Evolutionary conservation across 2,329 filamentous ascomycete species (phyloP), one percentile per base, ranked within the genome.

Genomic region (Biscogniauxia mediterranea): DNA sequence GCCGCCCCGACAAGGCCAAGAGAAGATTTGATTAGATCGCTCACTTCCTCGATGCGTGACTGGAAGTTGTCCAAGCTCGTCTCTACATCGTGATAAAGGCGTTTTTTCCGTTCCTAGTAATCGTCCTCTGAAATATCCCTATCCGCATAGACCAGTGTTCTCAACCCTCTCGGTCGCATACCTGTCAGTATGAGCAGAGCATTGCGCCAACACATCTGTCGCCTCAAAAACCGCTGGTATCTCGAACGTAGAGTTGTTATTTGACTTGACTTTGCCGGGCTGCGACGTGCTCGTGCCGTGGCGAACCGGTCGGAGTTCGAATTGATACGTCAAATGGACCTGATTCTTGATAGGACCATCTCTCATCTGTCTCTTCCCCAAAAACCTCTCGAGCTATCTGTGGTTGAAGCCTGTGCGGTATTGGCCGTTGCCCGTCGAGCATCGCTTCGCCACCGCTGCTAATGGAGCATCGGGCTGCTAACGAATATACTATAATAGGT

Each of bases 141-240:
- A 70, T 93, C 89, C 0, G 88, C 91, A 73, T 92, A 95, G 0
- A 96, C 80, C 21, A 96, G 80, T 0, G 93, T 96, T 19, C 92
- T 87, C 51, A 96, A 79, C n/a, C 92, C 92, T 71, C n/a, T 96
- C 92, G 0, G 89, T 92, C 0, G 92, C 92, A 73, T 96, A 96
- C 61, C 95, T 91, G 65, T 96, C 92, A 64, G 96, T 81, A 67
- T 96, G 92, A 74, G 92, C 89, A 74, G 96, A 95, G 74, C 91
- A 95, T 21, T 89, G 84, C 58, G 90, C 87, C 66, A 96, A 93
- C 1, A 93, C 83, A 0, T 85, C 83, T 0, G 85, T 81, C 55
- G 86, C 84, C 62, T 85, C 81, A 17, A 77, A 71, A 28, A 82
- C 75, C 1, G 74, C 69, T 0, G 77, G 71, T 8, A 83, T 80